These are phyloP conservation scores for Trichophaea hybrida DNA, from an alignment of 2,329 filamentous ascomycete species.

Conservation along the genomic window DNA sequence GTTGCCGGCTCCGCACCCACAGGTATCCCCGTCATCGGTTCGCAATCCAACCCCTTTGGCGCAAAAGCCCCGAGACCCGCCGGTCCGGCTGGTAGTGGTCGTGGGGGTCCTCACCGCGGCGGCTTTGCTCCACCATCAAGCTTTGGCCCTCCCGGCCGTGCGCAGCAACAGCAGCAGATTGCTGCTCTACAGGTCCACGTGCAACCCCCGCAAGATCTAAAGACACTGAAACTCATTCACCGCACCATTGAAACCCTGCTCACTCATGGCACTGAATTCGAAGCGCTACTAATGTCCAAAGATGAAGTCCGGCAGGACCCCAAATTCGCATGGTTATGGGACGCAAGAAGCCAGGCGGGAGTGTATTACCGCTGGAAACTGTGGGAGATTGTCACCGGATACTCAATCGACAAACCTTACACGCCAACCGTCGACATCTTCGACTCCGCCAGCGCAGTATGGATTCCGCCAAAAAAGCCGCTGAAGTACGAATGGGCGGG, in stretches of 20 bases:
- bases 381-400: slow-evolving; percentile 68
- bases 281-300: slow-evolving; percentile 79
- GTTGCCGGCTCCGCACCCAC: slow-evolving; percentile 40
- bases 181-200: slow-evolving; percentile 51
- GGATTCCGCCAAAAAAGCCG: slow-evolving; percentile 58
- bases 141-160: slow-evolving; percentile 39
- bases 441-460: slow-evolving; percentile 50
- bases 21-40: slow-evolving; percentile 36
- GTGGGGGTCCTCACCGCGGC: slow-evolving; percentile 39
- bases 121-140: slow-evolving; percentile 66
- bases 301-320: slow-evolving; percentile 72
- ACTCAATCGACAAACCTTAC: slow-evolving; percentile 16
- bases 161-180: slow-evolving; percentile 26
- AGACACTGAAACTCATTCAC: slow-evolving; percentile 70
- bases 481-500: slow-evolving; percentile 73
- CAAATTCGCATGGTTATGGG: slow-evolving; percentile 89
- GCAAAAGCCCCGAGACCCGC: slow-evolving; percentile 48
- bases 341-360: slow-evolving; percentile 61
- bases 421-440: slow-evolving; percentile 40
- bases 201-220: slow-evolving; percentile 60
- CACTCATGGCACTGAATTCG: slow-evolving; percentile 70
- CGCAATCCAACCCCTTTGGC: slow-evolving; percentile 56
- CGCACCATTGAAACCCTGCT: slow-evolving; percentile 70
- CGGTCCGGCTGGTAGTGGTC: slow-evolving; percentile 31
- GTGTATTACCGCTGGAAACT: slow-evolving; percentile 88